Conservation (phyloP, 257 asterid genomes). For the Solanum appendiculatum region DNA sequence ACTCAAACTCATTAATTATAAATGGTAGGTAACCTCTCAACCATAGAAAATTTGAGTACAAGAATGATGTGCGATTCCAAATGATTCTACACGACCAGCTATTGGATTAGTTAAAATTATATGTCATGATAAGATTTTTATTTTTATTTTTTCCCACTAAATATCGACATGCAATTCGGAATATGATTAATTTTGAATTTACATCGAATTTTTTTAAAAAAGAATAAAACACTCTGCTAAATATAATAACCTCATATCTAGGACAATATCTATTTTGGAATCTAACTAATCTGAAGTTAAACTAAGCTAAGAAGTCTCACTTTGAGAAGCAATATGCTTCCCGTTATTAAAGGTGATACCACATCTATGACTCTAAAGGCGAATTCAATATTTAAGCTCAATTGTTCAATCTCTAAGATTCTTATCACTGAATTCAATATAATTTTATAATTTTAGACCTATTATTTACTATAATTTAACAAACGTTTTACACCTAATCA, state of each 20-base stretch:
- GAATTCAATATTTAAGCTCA: not conserved
- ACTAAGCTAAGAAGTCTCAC: not conserved
- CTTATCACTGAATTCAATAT: not conserved
- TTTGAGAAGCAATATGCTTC: not conserved
- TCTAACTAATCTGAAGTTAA: not conserved
- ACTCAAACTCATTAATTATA: not conserved
- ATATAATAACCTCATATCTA: accelerated
- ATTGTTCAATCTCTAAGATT: not conserved
- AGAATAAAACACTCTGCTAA: not conserved
- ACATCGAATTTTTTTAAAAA: not conserved
- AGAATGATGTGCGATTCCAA: not conserved
- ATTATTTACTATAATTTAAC: not conserved
- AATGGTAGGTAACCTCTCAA: not conserved
- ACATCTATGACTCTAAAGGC: no score
- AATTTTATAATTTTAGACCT: not conserved
- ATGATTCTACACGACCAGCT: not conserved
- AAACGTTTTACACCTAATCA: not conserved
- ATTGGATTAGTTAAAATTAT: not conserved
- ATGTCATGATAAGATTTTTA: not conserved
- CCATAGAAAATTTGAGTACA: not conserved
- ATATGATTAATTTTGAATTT: not conserved
- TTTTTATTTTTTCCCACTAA: not conserved
- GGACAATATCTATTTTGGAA: not conserved
- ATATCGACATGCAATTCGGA: not conserved
- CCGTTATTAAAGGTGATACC: no score